Evolutionary conservation across 306 rosid species (phyloP).

Genomic region (Acacia confusa): DNA sequence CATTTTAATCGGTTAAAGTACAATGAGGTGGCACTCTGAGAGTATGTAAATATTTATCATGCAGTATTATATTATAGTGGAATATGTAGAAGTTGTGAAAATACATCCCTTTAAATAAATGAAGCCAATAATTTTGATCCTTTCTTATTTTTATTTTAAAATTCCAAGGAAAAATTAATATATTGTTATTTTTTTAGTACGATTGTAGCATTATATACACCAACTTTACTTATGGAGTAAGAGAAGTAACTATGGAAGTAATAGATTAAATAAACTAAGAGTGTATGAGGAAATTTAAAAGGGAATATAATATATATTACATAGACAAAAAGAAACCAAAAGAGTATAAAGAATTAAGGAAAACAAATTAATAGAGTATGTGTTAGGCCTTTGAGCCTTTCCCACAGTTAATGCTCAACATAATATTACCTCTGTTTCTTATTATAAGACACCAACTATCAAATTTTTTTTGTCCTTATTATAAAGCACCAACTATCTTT

Average conservation of each 20-base stretch:
- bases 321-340: not conserved
- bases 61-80: not conserved
- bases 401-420: constrained; percentile 33
- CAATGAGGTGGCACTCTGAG: no score
- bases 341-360: constrained; percentile 30
- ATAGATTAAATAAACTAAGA: no score
- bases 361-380: constrained; percentile 38
- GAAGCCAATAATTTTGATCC: constrained; percentile 37
- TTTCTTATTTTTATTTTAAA: not conserved
- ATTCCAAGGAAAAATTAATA: not conserved
- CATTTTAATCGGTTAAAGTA: no score
- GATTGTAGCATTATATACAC: not conserved
- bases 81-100: not conserved
- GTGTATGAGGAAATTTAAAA: not conserved
- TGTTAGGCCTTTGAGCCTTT: constrained; percentile 12
- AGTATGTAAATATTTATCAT: no score
- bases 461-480: no score
- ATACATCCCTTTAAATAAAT: constrained; percentile 40
- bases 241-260: not conserved
- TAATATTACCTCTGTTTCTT: no score
- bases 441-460: no score
- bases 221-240: not conserved
- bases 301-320: not conserved
- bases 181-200: not conserved
- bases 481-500: no score